phyloP scores from a whole-genome alignment of 352 stramenopile species.

The Globisporangium paroecandrum region DNA sequence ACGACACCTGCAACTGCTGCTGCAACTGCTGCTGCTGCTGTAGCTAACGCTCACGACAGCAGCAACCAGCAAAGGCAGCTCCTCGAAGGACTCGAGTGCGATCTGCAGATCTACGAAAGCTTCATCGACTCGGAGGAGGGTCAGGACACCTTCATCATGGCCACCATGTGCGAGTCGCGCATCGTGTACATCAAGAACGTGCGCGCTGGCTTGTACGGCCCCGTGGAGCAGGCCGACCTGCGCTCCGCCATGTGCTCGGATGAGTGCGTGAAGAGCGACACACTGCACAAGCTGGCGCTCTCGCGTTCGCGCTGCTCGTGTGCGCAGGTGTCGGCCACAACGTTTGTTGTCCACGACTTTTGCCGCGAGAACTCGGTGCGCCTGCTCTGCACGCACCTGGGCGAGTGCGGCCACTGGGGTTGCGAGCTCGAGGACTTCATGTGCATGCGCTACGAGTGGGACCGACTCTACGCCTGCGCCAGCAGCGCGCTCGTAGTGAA shows the following conservation, averaged over 20 bases:
- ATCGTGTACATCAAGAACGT: constrained; percentile 66
- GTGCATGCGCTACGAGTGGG: constrained; percentile 89
- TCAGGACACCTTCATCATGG: constrained; percentile 66
- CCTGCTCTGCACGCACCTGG: constrained; percentile 81
- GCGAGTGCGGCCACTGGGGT: constrained; percentile 85
- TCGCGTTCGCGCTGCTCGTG: constrained; percentile 72
- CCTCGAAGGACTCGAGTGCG: constrained; percentile 22
- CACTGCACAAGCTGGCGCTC: constrained; percentile 78
- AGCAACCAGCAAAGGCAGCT: not conserved
- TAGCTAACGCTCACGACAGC: not conserved
- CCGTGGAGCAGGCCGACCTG: constrained; percentile 66
- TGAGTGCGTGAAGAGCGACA: constrained; percentile 79
- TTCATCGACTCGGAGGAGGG: constrained; percentile 60
- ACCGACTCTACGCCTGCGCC: constrained; percentile 55
- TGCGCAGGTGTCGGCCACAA: constrained; percentile 71
- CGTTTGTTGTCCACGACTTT: constrained; percentile 67
- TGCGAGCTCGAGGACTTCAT: constrained; percentile 89
- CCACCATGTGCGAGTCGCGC: constrained; percentile 69
- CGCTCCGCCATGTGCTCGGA: constrained; percentile 48
- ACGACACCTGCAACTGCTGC: not conserved
- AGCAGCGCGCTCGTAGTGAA: constrained; percentile 15
- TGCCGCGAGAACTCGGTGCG: constrained; percentile 78
- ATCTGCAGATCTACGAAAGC: constrained; percentile 46
- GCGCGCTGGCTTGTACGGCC: constrained; percentile 54
- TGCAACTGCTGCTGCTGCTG: too few species aligned